Evolutionary conservation across 305 asterid species (phyloP), one percentile per base, ranked within the genome.

Genomic region (Rubia peregrina): DNA sequence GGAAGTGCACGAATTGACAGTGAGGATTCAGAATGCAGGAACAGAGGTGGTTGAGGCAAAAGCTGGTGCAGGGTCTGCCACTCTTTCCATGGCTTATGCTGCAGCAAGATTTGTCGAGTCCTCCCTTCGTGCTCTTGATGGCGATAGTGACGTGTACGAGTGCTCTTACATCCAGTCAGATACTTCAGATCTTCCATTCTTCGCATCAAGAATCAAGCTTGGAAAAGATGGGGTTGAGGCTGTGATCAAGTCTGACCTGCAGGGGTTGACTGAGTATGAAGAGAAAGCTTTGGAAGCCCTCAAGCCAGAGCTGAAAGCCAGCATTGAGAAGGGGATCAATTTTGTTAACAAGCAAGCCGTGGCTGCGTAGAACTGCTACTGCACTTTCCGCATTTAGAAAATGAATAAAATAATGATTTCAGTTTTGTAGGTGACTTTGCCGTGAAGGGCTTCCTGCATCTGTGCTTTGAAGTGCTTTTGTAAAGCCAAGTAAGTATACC

Each of bases 171-270:
- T 91, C 62, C 88, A 91, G 85, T 87, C 96, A 19, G 89, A 87
- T 12, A 14, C 82, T 67, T 80, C 91, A 0, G 97, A 91, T 70
- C 87, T 91, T 76, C 95, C 95, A 13, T 89, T 91, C 84, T 91
- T 91, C 62, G 97, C 97, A 43, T 89, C 97, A 42, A 91, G 96
- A 63, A 70, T 91, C 75, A 91, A 91, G 82, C 80, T 91, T 7
- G 97, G 95, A 62, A 86, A 73, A 77, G 70, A 87, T 9, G 97
- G 97, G n/a, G 86, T 89, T 1, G 93, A 87, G 84, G 92, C 90
- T 33, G 79, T 91, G 79, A 81, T 89, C 62, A 74, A 84, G 3
- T 81, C 89, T 6, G 95, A 89, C 78, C 89, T 89, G 67, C 81
- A 86, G 57, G 96, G 95, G 51, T 67, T 91, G 69, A 84, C 91